Evolutionary conservation across 2,329 filamentous ascomycete genomes (phyloP), one percentile per base, ranked within the genome.

Genomic region (Fusarium hostae): DNA sequence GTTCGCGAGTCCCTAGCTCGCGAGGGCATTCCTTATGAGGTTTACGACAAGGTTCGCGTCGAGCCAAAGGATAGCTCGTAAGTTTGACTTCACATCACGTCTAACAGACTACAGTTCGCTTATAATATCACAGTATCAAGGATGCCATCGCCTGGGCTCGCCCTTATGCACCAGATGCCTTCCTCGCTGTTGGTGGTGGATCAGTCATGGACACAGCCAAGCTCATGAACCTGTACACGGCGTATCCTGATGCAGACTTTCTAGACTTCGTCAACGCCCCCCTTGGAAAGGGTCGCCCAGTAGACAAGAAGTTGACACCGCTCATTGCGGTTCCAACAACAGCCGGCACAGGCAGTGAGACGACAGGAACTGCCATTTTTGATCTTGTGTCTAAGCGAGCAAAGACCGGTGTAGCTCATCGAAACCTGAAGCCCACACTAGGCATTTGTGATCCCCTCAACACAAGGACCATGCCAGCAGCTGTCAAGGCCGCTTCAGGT

Each of bases 161-260:
- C 75, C 90, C 92, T 2, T 93, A 94, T 79, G 82, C 87, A 32
- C 92, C 94, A 0, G 96, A 98, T 81, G 94, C 94, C 5, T 98
- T 97, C 80, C 87, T 99, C 20, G 96, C 96, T 26, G 96, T 99
- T 20, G 96, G 93, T 32, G 88, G 82, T 75, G 96, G 96, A 40
- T 97, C 94, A 41, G 96, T 98, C 73, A 99, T 99, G 74, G 96
- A 99, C 82, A 99, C 96, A 2, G 95, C 96, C 59, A 99, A 99
- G 83, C 87, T 99, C 62, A 98, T 99, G 95, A 99, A 99, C 79
- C 87, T 99, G 1, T 98, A 98, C 83, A 93, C 91, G 2, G 91
- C 90, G 70, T 98, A 94, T 79, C 95, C 95, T 0, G 92, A 98
- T 11, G 95, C 95, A 37, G 93, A 96, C 75, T 98, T 99, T 79